A percentile compares a stretch with the other conserved stretches of the same genome.
phyloP scores from a whole-genome alignment of 768 basidiomycete genomes.

The Podaxis sp. region DNA sequence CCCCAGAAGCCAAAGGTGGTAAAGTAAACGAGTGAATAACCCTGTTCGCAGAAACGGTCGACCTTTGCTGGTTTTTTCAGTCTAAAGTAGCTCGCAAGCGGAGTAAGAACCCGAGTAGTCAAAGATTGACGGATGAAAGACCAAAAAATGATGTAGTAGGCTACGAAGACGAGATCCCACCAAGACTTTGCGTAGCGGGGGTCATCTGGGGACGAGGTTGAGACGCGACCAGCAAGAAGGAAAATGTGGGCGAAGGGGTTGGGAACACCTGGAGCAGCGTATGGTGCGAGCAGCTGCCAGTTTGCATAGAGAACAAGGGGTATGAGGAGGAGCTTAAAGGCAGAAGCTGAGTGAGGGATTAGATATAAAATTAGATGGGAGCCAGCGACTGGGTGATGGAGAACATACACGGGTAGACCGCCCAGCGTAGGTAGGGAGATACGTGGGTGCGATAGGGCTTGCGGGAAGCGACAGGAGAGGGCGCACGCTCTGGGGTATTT shows the following conservation, averaged over 20 bases:
- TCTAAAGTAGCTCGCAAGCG: constrained; percentile 67
- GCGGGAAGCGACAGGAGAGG: constrained; percentile 24
- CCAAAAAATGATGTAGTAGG: constrained; percentile 83
- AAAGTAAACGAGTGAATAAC: constrained; percentile 84
- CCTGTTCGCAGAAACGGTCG: constrained; percentile 87
- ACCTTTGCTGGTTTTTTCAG: constrained; percentile 65
- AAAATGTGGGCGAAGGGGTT: constrained; percentile 79
- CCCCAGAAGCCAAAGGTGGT: constrained; percentile 68
- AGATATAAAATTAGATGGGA: background rate
- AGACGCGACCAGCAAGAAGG: constrained; percentile 63
- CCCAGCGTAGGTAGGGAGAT: constrained; percentile 61
- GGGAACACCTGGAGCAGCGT: constrained; percentile 38
- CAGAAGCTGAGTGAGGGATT: constrained; percentile 37
- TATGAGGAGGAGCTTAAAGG: constrained; percentile 62
- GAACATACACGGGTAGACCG: constrained; percentile 61
- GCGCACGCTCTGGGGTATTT: constrained; percentile 29
- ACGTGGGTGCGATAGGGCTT: constrained; percentile 15
- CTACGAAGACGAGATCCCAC: constrained; percentile 73
- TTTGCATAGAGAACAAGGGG: constrained; percentile 59
- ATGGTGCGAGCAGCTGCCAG: constrained; percentile 51
- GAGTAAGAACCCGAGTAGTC: constrained; percentile 58
- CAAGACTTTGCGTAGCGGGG: constrained; percentile 69
- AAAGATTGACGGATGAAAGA: constrained; percentile 81
- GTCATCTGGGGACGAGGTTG: constrained; percentile 46
- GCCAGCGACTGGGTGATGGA: background rate